Evolutionary conservation across 441 rosid genomes (phyloP).

Genomic region (Codiaeum variegatum): DNA sequence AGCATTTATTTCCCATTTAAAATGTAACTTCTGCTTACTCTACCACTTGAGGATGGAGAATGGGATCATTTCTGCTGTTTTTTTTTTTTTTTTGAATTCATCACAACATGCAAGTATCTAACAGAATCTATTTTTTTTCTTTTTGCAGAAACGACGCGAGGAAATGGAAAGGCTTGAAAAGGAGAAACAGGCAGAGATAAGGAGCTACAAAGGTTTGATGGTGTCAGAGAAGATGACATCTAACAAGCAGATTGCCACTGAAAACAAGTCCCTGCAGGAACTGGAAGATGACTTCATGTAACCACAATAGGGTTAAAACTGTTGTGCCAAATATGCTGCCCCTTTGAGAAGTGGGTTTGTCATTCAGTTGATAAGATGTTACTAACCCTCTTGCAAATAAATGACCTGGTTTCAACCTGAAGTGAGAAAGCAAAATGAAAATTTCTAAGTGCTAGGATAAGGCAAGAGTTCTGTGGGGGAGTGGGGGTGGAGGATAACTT

Average conservation of each 20-base stretch:
- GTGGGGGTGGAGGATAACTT: constrained; percentile 1
- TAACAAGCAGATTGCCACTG: constrained; percentile 81
- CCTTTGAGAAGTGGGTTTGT: constrained; percentile 8
- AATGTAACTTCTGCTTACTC: not conserved
- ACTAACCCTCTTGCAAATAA: constrained; percentile 28
- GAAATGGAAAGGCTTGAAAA: constrained; percentile 86
- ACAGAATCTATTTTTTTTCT: constrained; percentile 3
- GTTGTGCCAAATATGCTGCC: constrained; percentile 13
- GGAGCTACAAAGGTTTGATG: constrained; percentile 97
- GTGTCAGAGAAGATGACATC: constrained; percentile 96
- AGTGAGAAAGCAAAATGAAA: not conserved
- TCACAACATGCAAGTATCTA: not conserved
- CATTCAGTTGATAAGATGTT: constrained; percentile 23
- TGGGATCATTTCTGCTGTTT: not conserved
- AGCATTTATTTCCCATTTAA: not conserved
- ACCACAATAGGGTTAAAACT: constrained; percentile 11
- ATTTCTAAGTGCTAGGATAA: constrained; percentile 8
- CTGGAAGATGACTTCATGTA: constrained; percentile 96
- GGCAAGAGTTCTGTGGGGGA: not conserved
- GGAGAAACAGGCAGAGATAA: constrained; percentile 82
- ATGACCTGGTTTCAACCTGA: constrained; percentile 1
- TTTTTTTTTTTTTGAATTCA: not conserved
- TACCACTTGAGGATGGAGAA: not conserved
- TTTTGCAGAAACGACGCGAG: constrained; percentile 75
- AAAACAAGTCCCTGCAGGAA: constrained; percentile 87